Evolutionary conservation across 2,329 filamentous ascomycete species (phyloP), one percentile per base, ranked within the genome.

Genomic region (Phyllosticta citriasiana): DNA sequence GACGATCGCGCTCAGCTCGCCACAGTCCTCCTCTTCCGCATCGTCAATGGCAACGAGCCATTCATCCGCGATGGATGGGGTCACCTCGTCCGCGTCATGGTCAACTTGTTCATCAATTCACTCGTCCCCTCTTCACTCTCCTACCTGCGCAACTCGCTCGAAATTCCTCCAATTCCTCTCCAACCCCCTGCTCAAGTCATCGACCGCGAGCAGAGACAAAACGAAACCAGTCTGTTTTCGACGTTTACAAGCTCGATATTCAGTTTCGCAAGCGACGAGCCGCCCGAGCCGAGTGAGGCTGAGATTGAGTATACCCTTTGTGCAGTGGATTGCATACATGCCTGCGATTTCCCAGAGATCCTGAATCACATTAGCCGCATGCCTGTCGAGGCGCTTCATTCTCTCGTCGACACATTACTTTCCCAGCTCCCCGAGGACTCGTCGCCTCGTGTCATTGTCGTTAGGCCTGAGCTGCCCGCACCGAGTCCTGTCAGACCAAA

Each of bases 201-300:
- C 65, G 94, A 97, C 71, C 86, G 93, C 61, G 91, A 87, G 61
- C 82, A 88, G 52, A 88, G 90, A 65, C 80, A 86, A 35, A 84
- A 81, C 62, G 94, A 99, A 27, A 86, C 86, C 2, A 91, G 94
- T 5, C 83, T 99, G 57, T 91, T 99, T 72, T 96, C 92, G 3
- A 91, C 93, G 0, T 90, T 99, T 68, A 95, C 93, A 0, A 96
- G 89, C 4, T 99, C 97, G 69, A 91, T 99, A 33, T 96, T 92
- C n/a, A 97, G 93, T 73, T 97, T 99, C 72, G 94, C 95, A 52
- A 95, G 94, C 10, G 94, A 97, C 73, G 94, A 99, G 70, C 94
- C 94, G 12, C 94, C 94, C 0, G 94, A 99, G 76, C 94, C 94
- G 2, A 97, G 94, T 1, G 91, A 97, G 65, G 93, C 97, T 71